Evolutionary conservation across 2,329 filamentous ascomycete species (phyloP), one percentile per base, ranked within the genome.

Genomic region (Exophiala dermatitidis): DNA sequence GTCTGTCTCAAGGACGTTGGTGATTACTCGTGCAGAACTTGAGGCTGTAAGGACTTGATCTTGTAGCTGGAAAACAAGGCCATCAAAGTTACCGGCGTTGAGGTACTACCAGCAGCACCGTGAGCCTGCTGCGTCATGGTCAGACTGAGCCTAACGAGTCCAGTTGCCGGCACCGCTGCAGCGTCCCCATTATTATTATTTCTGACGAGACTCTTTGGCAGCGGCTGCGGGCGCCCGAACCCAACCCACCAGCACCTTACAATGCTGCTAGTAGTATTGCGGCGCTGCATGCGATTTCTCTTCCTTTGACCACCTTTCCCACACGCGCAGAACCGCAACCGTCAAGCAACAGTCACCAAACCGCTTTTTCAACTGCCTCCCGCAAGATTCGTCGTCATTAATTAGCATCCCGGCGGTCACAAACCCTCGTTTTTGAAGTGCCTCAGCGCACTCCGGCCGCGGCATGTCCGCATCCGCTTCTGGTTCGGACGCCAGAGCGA

Each of bases 381-480:
- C 12, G 6, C 38, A 5, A 41, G 38, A 28, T 5, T 6, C 19
- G 19, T 19, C 19, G 19, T 19, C 19, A 19, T 19, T 19, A 19
- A 19, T 7, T 36, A 7, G 33, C 33, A 36, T 36, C 33, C 33
- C 33, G 7, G 33, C 33, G 33, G 33, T 7, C 19, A 19, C 19
- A 19, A 19, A 19, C 19, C 19, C 7, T 5, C 26, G 42, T 12
- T 19, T 32, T 32, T 33, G 29, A 33, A 29, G 3, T 31, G 26
- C 28, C 9, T 6, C n/a, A 46, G 19, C 48, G 26, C 40, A 19
- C 34, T 38, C 34, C 41, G 12, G 36, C 49, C 48, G 60, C 62
- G 59, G 52, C 52, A 64, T 63, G 50, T 71, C 73, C 52, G 72
- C 74, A 55, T 71, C 69, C 48, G 68, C 74, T 41, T 75, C 74